phyloP scores from a whole-genome alignment of 805 yeast species.

The Metschnikowia henanensis region DNA sequence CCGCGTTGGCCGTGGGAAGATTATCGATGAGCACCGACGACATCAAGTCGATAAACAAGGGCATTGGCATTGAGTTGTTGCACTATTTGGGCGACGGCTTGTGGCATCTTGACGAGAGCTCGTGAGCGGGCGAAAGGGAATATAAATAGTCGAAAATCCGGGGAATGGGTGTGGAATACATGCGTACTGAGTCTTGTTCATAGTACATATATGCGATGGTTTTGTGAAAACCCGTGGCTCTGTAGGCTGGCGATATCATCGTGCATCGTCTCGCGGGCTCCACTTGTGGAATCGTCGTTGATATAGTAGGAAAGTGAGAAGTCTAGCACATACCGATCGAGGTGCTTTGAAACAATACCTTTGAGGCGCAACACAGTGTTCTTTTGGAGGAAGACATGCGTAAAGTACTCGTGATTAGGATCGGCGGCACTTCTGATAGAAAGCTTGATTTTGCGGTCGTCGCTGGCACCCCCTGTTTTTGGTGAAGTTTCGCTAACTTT shows the following conservation, averaged over 20 bases:
- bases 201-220: constrained; percentile 23
- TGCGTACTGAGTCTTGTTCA: neutral
- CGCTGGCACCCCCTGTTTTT: neutral
- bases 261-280: constrained; percentile 21
- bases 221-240: constrained; percentile 21
- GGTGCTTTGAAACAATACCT: constrained; percentile 27
- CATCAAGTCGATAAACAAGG: constrained; percentile 78
- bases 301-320: constrained; percentile 28
- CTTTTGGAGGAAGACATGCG: constrained; percentile 24
- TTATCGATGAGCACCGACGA: constrained; percentile 87
- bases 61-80: constrained; percentile 82
- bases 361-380: constrained; percentile 33
- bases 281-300: constrained; percentile 18
- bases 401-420: constrained; percentile 6
- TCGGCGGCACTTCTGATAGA: constrained; percentile 1
- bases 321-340: constrained; percentile 22
- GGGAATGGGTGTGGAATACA: neutral
- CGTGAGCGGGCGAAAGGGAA: constrained; percentile 1
- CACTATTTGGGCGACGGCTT: constrained; percentile 90
- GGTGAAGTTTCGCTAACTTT: constrained; percentile 14
- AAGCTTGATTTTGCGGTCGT: constrained; percentile 8
- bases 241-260: constrained; percentile 32
- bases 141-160: neutral
- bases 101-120: constrained; percentile 56
- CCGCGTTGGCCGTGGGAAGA: constrained; percentile 89